Evolutionary conservation across 495 filamentous ascomycete species (phyloP).

Genomic region (Penicillium ochrochloron): DNA sequence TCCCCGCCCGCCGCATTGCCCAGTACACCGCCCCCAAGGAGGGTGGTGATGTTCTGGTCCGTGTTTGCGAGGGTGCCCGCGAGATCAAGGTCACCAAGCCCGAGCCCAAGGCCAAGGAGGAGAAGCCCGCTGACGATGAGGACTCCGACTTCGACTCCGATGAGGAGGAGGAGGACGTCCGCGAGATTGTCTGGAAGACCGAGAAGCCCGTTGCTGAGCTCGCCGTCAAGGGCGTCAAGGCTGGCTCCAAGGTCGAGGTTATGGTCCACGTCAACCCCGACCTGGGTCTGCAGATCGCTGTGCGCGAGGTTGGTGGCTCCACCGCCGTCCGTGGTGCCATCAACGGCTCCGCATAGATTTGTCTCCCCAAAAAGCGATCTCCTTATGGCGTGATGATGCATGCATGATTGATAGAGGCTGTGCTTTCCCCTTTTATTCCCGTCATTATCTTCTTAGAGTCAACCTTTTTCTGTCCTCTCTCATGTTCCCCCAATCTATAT

Average conservation of each 20-base stretch:
- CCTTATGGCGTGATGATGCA: constrained; percentile 42
- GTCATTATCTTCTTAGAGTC: constrained; percentile 33
- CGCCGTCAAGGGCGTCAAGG: constrained; percentile 78
- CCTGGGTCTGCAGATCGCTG: constrained; percentile 75
- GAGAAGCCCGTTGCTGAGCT: constrained; percentile 85
- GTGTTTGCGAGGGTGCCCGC: constrained; percentile 80
- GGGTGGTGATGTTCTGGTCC: constrained; percentile 85
- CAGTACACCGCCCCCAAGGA: constrained; percentile 72
- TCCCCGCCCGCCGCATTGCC: constrained; percentile 82
- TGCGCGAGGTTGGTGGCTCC: constrained; percentile 84
- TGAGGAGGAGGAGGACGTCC: constrained; percentile 80
- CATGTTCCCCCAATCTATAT: constrained; percentile 23
- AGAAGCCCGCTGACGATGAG: constrained; percentile 63
- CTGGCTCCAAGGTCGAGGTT: constrained; percentile 89
- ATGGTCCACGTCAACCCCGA: constrained; percentile 84
- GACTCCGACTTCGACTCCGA: constrained; percentile 67
- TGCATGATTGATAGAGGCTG: constrained; percentile 42
- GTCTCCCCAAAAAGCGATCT: constrained; percentile 29
- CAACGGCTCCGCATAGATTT: constrained; percentile 48
- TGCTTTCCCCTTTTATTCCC: constrained; percentile 26
- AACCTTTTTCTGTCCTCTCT: constrained; percentile 23
- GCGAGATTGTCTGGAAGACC: constrained; percentile 92
- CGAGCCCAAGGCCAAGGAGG: constrained; percentile 73
- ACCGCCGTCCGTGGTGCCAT: constrained; percentile 78
- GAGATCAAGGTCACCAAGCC: constrained; percentile 91